A percentile compares a stretch with the other conserved stretches of the same genome.
phyloP scores from a whole-genome alignment of 208 protist species.

The Vickermania spadyakhi region DNA sequence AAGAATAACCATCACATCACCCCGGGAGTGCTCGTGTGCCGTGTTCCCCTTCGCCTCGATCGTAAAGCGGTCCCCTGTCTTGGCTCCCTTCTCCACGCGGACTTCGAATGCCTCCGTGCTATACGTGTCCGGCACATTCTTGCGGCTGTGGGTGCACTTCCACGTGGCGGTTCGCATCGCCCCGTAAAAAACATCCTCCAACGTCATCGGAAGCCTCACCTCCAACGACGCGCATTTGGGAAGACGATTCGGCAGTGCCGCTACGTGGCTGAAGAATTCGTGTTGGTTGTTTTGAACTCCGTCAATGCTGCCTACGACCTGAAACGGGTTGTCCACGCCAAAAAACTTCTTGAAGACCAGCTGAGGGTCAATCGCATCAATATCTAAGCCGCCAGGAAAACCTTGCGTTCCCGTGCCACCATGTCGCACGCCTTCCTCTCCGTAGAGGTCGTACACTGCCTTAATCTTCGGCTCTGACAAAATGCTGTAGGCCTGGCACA shows the following conservation, averaged over 20 bases:
- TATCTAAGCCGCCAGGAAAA: slow-evolving; percentile 67
- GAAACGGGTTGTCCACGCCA: slow-evolving; percentile 84
- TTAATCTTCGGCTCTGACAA: slow-evolving; percentile 78
- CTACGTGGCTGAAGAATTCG: slow-evolving; percentile 62
- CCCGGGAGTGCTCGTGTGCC: slow-evolving; percentile 36
- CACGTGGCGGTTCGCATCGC: slow-evolving; percentile 61
- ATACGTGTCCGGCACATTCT: slow-evolving; percentile 13
- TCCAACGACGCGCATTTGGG: slow-evolving; percentile 44
- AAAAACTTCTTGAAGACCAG: slow-evolving; percentile 82
- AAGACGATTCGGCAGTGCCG: slow-evolving; percentile 40
- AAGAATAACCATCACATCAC: slow-evolving; percentile 64
- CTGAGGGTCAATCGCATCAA: slow-evolving; percentile 67
- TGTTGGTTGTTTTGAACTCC: slow-evolving; percentile 71
- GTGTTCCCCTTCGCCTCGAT: slow-evolving; percentile 56
- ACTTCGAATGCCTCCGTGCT: slow-evolving; percentile 53
- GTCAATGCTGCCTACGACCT: slow-evolving; percentile 64
- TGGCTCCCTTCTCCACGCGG: slow-evolving; percentile 54
- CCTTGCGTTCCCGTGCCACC: slow-evolving; percentile 75
- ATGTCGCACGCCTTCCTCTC: slow-evolving; percentile 84
- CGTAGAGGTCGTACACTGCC: slow-evolving; percentile 87
- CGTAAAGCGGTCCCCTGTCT: slow-evolving; percentile 52
- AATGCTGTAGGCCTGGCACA: slow-evolving; percentile 85
- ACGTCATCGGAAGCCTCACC: slow-evolving; percentile 49
- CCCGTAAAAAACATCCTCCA: slow-evolving; percentile 85
- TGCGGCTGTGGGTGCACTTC: slow-evolving; percentile 21